These are phyloP conservation scores for Saposhnikovia divaricata DNA, from an alignment of 129 eudicot species.

Conservation along the genomic window DNA sequence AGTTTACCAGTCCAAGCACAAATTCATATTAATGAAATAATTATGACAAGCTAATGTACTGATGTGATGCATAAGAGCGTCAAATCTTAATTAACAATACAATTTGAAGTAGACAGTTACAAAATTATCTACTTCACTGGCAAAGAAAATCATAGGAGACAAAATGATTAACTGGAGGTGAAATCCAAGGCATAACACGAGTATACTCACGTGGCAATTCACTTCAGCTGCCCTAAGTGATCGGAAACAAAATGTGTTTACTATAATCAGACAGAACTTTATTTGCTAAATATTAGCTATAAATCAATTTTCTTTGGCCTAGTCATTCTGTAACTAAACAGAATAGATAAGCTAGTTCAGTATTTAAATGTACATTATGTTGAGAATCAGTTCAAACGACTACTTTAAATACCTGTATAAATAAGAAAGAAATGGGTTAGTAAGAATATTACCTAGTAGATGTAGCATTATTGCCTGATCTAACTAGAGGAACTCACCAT, in stretches of 20 bases:
- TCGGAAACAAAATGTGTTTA: not conserved
- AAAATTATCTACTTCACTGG: not conserved
- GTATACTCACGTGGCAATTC: not conserved
- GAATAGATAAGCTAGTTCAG: not conserved
- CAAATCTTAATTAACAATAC: not conserved
- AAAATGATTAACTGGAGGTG: not conserved
- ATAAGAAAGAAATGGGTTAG: not conserved
- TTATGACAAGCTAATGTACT: not conserved
- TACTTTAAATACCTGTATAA: not conserved
- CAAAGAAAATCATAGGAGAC: not conserved
- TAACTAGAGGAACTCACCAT: constrained; percentile 40
- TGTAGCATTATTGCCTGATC: not conserved
- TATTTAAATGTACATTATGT: no score
- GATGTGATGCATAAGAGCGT: not conserved
- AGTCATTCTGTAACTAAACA: not conserved
- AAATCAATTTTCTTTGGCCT: not conserved
- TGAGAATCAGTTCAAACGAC: no score
- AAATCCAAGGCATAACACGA: not conserved
- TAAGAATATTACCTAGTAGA: not conserved
- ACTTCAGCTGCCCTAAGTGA: not conserved
- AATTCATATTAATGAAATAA: not conserved
- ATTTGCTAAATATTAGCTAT: not conserved
- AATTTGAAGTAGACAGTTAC: not conserved
- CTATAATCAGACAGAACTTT: not conserved
- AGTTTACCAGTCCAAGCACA: not conserved